Base-by-base conservation (phyloP, 768 basidiomycete species). In the Polyporus arcularius region DNA sequence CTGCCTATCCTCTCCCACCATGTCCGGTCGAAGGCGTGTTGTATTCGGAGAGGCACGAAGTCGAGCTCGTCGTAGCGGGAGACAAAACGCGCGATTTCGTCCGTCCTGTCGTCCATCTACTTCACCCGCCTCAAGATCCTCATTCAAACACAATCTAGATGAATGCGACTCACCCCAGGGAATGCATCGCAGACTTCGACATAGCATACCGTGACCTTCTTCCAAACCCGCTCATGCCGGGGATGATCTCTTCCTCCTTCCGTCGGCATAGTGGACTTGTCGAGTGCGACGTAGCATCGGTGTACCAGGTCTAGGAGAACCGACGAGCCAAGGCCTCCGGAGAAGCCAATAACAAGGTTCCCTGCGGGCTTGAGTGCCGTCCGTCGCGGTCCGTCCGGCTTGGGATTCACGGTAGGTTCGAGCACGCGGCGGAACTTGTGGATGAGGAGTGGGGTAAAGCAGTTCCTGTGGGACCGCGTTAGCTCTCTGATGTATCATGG, bases 241-340 rank as follows among this genome's bases (percentile, higher is more conserved):
- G 89, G 90, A 71, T 92, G 89, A 55, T 85, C 78, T 53, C 77
- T 83, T 18, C 90, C 88, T 4, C 86, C 86, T 67, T 79, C 76
- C 18, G 65, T 58, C 12, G 74, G 71, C 53, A 67, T 65, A 30
- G 59, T 69, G 51, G 62, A 64, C 48, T 67, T 68, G 49, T 72
- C 70, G 35, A 61, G 60, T 5, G 66, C 67, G 2, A 73, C 66
- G 56, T 88, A 83, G 18, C 79, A 81, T 65, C 78, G 78, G 30
- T 84, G 76, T 2, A 92, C 78, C 21, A 92, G 75, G 69, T 93
- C 87, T 15, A 92, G 77, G 11, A 93, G 76, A 1, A 90, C 79
- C 0, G 87, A 85, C 0, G 92, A 91, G 4, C 89, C 87, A 1
- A 91, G 77, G 2, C 92, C 91, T 8, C 92, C 92, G n/a, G 91